Evolutionary conservation across 2,329 filamentous ascomycete genomes (phyloP).

Genomic region (Stagonosporopsis cucurbitacearum): DNA sequence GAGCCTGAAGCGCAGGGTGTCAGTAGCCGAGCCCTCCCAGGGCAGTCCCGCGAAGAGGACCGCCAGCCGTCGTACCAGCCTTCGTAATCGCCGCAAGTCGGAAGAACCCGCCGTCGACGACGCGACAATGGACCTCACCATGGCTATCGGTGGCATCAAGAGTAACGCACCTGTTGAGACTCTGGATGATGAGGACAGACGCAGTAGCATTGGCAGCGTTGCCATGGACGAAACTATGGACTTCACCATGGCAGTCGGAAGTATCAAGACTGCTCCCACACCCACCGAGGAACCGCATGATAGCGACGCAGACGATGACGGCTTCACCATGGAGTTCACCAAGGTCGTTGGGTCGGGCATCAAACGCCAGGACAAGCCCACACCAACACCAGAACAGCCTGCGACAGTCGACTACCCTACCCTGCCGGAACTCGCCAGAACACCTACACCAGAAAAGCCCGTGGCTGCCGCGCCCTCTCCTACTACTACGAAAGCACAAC

Average conservation of each 20-base stretch:
- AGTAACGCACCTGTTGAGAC: slow-evolving; percentile 9
- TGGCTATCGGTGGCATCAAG: slow-evolving; percentile 48
- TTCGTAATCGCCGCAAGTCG: slow-evolving; percentile 50
- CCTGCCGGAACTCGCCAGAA: slow-evolving; percentile 6
- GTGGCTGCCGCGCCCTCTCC: slow-evolving; percentile 1
- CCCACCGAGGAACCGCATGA: slow-evolving; percentile 15
- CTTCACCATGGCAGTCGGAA: slow-evolving; percentile 48
- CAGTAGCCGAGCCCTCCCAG: slow-evolving; percentile 46
- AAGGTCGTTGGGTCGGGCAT: slow-evolving; percentile 56
- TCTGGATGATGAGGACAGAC: slow-evolving; percentile 22
- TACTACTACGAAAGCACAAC: slow-evolving; percentile 24
- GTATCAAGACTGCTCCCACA: slow-evolving; percentile 36
- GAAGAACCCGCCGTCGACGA: slow-evolving; percentile 48
- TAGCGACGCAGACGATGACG: slow-evolving; percentile 41
- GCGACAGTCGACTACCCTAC: slow-evolving; percentile 13
- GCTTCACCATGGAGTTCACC: slow-evolving; percentile 61
- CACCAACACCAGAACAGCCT: slow-evolving; percentile 30
- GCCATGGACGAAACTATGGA: slow-evolving; percentile 50
- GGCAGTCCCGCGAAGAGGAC: slow-evolving; percentile 48
- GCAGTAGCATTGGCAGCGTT: slow-evolving; percentile 35
- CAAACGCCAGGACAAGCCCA: slow-evolving; percentile 27
- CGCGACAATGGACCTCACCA: slow-evolving; percentile 50
- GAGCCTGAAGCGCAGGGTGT: slow-evolving; percentile 54
- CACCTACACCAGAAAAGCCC: slow-evolving; percentile 19
- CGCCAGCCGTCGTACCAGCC: slow-evolving; percentile 43